Evolutionary conservation across 768 basidiomycete species (phyloP), one percentile per base, ranked within the genome.

Genomic region (Russula brevipes): DNA sequence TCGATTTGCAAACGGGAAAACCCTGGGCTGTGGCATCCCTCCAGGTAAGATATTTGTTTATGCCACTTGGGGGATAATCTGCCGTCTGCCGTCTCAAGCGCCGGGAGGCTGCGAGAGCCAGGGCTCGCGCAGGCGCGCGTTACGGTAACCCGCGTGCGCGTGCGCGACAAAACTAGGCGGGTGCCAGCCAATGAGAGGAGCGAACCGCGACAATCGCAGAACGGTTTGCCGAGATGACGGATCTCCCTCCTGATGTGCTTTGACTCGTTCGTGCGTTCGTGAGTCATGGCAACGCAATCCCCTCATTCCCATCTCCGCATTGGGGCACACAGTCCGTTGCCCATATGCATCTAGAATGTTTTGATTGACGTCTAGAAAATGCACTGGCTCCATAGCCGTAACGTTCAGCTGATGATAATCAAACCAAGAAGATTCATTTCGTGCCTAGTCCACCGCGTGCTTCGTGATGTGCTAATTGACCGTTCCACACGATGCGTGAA

Each of bases 1-100:
- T 24, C 24, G 35, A 60, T 57, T 57, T 46, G 44, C 45, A 57
- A 36, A 45, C 33, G 1, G 24, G 14, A 14, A 9, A 52, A 63
- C 60, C 61, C 61, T 55, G 47, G 63, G 60, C 41, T 17, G 8
- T 33, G n/a, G 49, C 24, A 46, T 16, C 35, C 12, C 10, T 1
- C 16, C 7, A 12, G 35, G 24, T 5, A 35, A 35, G 4, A 17
- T 10, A 9, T 35, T n/a, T 39, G 49, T 24, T 51, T 52, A 30
- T 59, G 6, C 62, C 62, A 4, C 45, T 59, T 63, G 41, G 57
- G 62, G 62, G 7, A 63, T 49, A 63, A 63, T 59, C 45, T 39
- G 19, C 62, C 62, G 38, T 59, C 45, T 39, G 19, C 62, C 62
- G 38, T 52, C 12, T 39, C 30, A 56, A 30, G 54, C 47, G 61